phyloP scores from a whole-genome alignment of 1,284 basidiomycete species.

The Cryptococcus sp. region DNA sequence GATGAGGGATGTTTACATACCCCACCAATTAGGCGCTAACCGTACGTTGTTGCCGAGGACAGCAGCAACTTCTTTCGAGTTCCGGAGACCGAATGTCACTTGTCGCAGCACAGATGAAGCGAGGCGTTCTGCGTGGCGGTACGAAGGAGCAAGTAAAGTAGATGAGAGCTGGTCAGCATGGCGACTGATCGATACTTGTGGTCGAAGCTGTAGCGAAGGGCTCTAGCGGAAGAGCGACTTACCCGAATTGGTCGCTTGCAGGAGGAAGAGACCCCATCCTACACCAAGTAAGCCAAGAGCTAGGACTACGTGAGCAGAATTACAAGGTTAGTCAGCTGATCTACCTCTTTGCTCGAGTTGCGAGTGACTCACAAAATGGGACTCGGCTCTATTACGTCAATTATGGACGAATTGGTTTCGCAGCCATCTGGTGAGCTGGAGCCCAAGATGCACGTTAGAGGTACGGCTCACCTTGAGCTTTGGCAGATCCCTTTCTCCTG shows the following conservation, averaged over 20 bases:
- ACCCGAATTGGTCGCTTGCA: conserved; percentile 52
- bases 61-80: conserved; percentile 42
- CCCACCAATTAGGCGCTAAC: conserved; percentile 47
- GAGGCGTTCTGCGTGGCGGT: conserved; percentile 41
- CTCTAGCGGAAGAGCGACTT: conserved; percentile 5
- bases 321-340: conserved; percentile 4
- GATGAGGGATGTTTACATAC: conserved; percentile 31
- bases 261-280: conserved; percentile 48
- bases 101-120: conserved; percentile 49
- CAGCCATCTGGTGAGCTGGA: no score
- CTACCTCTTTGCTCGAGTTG: neutral
- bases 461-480: conserved; percentile 35
- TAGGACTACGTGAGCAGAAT: conserved; percentile 30
- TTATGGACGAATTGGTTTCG: neutral
- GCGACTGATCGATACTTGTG: neutral
- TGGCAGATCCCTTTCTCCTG: conserved; percentile 42
- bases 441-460: no score
- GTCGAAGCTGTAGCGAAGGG: neutral
- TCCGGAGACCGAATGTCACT: conserved; percentile 49
- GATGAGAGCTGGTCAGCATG: neutral
- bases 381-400: conserved; percentile 28
- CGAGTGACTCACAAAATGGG: conserved; percentile 32
- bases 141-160: neutral
- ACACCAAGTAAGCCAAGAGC: conserved; percentile 39
- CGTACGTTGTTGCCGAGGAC: conserved; percentile 44